phyloP scores from a whole-genome alignment of 2,329 filamentous ascomycete genomes.

The Chaetomium sp. region DNA sequence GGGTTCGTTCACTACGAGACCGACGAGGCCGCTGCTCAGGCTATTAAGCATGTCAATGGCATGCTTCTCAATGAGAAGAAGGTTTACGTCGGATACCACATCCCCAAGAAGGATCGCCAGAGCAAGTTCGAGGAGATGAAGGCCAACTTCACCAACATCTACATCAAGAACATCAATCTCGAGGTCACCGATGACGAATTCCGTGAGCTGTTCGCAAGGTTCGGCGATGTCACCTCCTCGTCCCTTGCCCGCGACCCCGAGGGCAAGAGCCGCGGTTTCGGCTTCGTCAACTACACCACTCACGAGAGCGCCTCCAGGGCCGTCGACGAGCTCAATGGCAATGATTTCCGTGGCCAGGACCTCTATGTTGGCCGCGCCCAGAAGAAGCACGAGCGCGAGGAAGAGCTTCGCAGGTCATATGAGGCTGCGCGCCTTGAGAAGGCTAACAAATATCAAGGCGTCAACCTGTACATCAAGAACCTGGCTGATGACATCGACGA shows the following conservation, averaged over 20 bases:
- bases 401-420: conserved; percentile 98
- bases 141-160: conserved; percentile 99
- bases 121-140: conserved; percentile 99
- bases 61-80: conserved; percentile 99
- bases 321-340: conserved; percentile 86
- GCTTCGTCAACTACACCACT: conserved; percentile 91
- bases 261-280: conserved; percentile 91
- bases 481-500: conserved; percentile 94
- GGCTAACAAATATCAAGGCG: conserved; percentile 97
- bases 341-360: conserved; percentile 88
- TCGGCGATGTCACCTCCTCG: conserved; percentile 89
- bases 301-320: conserved; percentile 82
- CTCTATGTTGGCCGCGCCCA: conserved; percentile 97
- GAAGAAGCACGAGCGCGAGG: conserved; percentile 99
- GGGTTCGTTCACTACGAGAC: conserved; percentile 99
- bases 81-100: conserved; percentile 98
- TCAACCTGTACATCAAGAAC: conserved; percentile 99
- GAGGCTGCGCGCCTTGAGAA: conserved; percentile 97
- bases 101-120: conserved; percentile 99
- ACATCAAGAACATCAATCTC: conserved; percentile 92
- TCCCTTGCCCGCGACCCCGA: conserved; percentile 85
- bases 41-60: conserved; percentile 99
- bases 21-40: conserved; percentile 89
- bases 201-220: conserved; percentile 85
- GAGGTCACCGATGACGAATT: conserved; percentile 92